Evolutionary conservation across 140 eudicot species (phyloP), one percentile per base, ranked within the genome.

Genomic region (Bidens hawaiensis): DNA sequence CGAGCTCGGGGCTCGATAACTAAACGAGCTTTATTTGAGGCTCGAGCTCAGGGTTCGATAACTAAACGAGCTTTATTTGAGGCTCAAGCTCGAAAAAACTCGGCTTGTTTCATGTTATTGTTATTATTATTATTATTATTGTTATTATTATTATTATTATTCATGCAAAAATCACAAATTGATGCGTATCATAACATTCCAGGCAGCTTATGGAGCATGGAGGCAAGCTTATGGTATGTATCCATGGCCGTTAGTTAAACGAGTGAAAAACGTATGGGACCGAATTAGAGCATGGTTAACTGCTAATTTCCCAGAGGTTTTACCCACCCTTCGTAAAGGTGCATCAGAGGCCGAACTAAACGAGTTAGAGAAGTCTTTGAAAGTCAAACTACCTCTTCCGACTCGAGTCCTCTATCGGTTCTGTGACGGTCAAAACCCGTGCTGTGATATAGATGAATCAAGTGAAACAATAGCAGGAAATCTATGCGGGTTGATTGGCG

Each of bases 201-300:
- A 90, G 98, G 83, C 34, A 17, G 93, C 95, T 33, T 93, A 93
- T 79, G 72, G 68, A 74, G 64, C 74, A 74, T 88, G 99, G 99
- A 73, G 94, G 70, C 77, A 80, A 74, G 75, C 83, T 25, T 93
- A 82, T 46, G 19, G 69, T 34, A 78, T 76, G 89, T 88, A 93
- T 45, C 82, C 96, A 13, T 93, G 99, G 99, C 55, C 95, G 17
- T 81, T 93, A 10, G 93, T 93, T 47, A 53, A 3, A 47, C 83
- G 96, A 13, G 93, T 76, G 22, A 84, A 78, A 76, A 71, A 52
- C 15, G 74, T 88, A 9, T 93, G 95, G 95, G 77, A 27, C 63
- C 64, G 68, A 57, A 76, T 87, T 0, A 82, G 30, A 75, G 70
- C 15, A 40, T 93, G 99, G 99, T 61, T 88, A 56, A 60, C 60